phyloP scores from a whole-genome alignment of 2,329 filamentous ascomycete species.

The Stachybotrys echinatus region DNA sequence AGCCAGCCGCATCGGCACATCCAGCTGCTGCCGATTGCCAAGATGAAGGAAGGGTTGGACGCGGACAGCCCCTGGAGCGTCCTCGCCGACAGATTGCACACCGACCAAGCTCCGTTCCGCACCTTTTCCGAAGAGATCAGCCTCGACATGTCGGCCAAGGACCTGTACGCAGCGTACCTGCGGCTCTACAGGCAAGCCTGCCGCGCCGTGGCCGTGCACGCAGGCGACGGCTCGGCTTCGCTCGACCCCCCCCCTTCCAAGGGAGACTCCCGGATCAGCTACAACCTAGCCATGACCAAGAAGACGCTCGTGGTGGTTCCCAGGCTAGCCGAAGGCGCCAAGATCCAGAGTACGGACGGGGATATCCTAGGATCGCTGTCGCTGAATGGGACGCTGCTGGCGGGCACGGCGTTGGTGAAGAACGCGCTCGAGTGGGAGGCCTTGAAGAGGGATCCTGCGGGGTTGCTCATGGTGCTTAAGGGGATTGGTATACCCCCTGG shows the following conservation, averaged over 20 bases:
- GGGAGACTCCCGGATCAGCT: conserved; percentile 50
- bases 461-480: conserved; percentile 15
- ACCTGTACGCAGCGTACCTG: conserved; percentile 39
- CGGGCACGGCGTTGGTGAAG: conserved; percentile 60
- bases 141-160: conserved; percentile 24
- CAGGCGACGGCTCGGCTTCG: neutral
- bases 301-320: conserved; percentile 49
- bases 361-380: conserved; percentile 37
- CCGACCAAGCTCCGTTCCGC: conserved; percentile 32
- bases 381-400: conserved; percentile 59
- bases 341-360: conserved; percentile 19
- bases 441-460: conserved; percentile 31
- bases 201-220: conserved; percentile 24
- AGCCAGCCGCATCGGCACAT: conserved; percentile 69
- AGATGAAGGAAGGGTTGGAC: conserved; percentile 52
- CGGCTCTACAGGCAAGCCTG: conserved; percentile 41
- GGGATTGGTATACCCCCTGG: conserved; percentile 20
- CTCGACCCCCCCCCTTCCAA: conserved; percentile 18
- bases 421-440: conserved; percentile 51
- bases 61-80: conserved; percentile 37
- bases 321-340: conserved; percentile 44
- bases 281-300: conserved; percentile 58
- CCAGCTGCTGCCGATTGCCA: conserved; percentile 62
- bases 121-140: conserved; percentile 35
- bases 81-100: conserved; percentile 35